A percentile compares a stretch with the other conserved stretches of the same genome.
phyloP scores from a whole-genome alignment of 148 eudicot genomes.

The Spergularia bocconei region DNA sequence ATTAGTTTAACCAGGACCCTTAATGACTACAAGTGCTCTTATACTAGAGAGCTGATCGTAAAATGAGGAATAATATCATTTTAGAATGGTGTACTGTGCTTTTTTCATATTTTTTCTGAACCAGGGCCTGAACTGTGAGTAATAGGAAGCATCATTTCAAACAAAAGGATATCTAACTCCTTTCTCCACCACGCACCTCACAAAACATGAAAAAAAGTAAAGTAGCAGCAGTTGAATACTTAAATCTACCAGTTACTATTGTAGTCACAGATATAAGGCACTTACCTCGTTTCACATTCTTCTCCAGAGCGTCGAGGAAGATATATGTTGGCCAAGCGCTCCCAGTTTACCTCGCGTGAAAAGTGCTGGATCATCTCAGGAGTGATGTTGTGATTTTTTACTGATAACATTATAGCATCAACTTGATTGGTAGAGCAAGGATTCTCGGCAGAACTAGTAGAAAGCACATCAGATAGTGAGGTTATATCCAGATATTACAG shows the following conservation, averaged over 20 bases:
- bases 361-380: conserved; percentile 55
- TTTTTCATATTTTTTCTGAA: too few relatives aligned
- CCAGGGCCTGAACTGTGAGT: too few relatives aligned
- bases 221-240: background rate
- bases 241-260: background rate
- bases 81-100: too few relatives aligned
- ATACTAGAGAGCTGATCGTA: too few relatives aligned
- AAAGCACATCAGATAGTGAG: background rate
- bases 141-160: too few relatives aligned
- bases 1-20: too few relatives aligned
- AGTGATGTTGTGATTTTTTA: conserved; percentile 52
- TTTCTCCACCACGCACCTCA: background rate
- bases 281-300: conserved; percentile 81
- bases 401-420: conserved; percentile 49
- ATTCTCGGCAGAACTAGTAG: conserved; percentile 46
- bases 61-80: too few relatives aligned
- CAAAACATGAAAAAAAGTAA: background rate
- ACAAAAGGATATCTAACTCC: background rate
- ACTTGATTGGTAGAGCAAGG: conserved; percentile 33
- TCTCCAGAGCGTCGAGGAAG: conserved; percentile 57
- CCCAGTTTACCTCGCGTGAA: conserved; percentile 79
- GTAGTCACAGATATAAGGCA: conserved; percentile 6
- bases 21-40: too few relatives aligned
- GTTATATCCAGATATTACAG: background rate
- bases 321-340: conserved; percentile 56